phyloP scores from a whole-genome alignment of 169 alveolate species.

The Eimeria acervulina region DNA sequence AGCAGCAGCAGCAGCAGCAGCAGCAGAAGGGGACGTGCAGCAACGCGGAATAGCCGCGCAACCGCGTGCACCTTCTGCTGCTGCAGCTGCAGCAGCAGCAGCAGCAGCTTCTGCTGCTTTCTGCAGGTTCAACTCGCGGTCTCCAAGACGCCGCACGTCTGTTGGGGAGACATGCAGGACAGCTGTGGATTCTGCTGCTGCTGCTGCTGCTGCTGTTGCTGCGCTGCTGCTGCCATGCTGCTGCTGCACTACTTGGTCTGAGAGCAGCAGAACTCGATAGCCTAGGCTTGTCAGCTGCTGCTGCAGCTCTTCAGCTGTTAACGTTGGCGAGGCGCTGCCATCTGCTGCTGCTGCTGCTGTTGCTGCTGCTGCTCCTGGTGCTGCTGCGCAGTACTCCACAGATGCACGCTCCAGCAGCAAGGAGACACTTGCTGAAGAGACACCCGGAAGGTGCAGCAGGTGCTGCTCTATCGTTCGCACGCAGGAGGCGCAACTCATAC shows the following conservation, averaged over 20 bases:
- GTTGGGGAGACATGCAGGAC: not conserved
- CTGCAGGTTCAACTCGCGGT: not conserved
- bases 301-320: slow-evolving; percentile 38
- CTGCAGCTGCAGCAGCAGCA: slow-evolving; percentile 38
- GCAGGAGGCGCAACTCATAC: not conserved
- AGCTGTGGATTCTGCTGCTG: not conserved
- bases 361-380: not conserved
- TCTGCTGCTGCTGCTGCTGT: not conserved
- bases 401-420: slow-evolving; percentile 30
- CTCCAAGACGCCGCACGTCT: not conserved
- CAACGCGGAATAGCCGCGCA: too few species aligned
- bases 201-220: too few species aligned
- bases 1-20: slow-evolving; percentile 19
- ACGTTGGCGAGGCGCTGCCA: not conserved
- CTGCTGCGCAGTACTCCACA: slow-evolving; percentile 1
- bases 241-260: slow-evolving; percentile 34
- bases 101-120: not conserved
- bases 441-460: slow-evolving; percentile 7
- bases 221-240: slow-evolving; percentile 6
- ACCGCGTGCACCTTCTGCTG: too few species aligned
- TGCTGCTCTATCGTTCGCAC: slow-evolving; percentile 28
- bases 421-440: not conserved
- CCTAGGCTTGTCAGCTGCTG: not conserved
- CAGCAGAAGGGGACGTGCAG: too few species aligned
- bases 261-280: not conserved